Evolutionary conservation across 257 asterid genomes (phyloP).

Genomic region (Gynochthodes officinalis): DNA sequence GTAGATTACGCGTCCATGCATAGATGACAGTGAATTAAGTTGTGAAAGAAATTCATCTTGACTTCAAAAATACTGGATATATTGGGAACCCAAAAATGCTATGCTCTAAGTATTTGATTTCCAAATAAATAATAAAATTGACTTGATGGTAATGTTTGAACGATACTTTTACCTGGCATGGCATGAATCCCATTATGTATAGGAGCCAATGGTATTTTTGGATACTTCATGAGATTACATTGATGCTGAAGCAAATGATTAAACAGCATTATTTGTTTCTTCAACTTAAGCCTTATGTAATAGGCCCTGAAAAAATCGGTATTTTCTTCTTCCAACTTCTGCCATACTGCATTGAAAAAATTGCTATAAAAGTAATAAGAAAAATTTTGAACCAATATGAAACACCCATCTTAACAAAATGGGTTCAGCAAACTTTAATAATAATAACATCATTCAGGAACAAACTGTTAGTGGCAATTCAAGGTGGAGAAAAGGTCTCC

Average conservation of each 20-base stretch:
- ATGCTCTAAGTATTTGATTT: not conserved
- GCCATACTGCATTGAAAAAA: conserved; percentile 66
- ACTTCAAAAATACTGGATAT: not conserved
- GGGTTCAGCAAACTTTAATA: not conserved
- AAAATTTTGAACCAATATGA: not conserved
- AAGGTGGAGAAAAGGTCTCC: not conserved
- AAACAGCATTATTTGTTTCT: conserved; percentile 86
- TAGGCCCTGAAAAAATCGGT: conserved; percentile 87
- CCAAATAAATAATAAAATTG: not conserved
- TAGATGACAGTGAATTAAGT: not conserved
- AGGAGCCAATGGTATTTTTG: conserved; percentile 81
- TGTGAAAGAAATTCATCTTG: not conserved
- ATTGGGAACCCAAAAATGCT: not conserved
- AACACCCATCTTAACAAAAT: not conserved
- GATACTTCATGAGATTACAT: conserved; percentile 73
- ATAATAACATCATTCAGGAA: not conserved
- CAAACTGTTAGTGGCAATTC: not conserved
- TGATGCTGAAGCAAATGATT: conserved; percentile 93
- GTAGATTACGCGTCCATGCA: not conserved
- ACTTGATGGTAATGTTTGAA: not conserved
- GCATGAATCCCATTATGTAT: conserved; percentile 80
- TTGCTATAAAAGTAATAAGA: not conserved
- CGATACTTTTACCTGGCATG: conserved; percentile 64
- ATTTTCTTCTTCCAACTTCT: conserved; percentile 95
- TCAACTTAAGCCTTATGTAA: conserved; percentile 89